Conservation (phyloP, 768 basidiomycete species). For the Candolleomyces aberdarensis region DNA sequence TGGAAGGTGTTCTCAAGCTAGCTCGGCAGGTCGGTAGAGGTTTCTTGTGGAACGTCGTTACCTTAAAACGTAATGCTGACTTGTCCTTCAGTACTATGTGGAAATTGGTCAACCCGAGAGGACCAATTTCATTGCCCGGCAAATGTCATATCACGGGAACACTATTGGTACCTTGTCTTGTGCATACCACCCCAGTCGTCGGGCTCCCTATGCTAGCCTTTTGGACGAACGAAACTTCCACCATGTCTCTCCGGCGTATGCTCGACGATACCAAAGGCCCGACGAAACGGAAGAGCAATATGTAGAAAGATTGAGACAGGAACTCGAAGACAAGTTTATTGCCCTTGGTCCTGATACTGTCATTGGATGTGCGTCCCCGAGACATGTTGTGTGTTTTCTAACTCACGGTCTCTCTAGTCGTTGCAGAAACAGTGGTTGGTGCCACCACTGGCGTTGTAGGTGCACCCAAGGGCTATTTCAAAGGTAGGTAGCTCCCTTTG, state of each 20-base stretch:
- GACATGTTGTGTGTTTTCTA: conserved; percentile 6
- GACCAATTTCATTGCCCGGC: conserved; percentile 73
- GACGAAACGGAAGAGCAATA: conserved; percentile 79
- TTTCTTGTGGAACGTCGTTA: not conserved
- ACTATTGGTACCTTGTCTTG: conserved; percentile 69
- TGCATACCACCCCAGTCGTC: conserved; percentile 62
- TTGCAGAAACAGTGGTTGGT: conserved; percentile 84
- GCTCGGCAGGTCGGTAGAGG: conserved; percentile 58
- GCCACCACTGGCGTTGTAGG: conserved; percentile 76
- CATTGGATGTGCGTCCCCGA: conserved; percentile 61
- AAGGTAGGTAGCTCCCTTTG: conserved; percentile 26
- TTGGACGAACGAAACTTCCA: conserved; percentile 68
- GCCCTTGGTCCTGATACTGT: conserved; percentile 82
- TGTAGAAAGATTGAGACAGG: conserved; percentile 70
- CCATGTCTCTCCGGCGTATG: conserved; percentile 86
- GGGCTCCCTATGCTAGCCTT: conserved; percentile 64
- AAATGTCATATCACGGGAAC: conserved; percentile 85
- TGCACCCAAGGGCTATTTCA: conserved; percentile 82
- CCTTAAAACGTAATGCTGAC: not conserved
- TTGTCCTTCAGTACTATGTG: conserved; percentile 52
- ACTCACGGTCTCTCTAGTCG: conserved; percentile 42
- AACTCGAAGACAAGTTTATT: conserved; percentile 83
- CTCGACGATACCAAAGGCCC: conserved; percentile 67
- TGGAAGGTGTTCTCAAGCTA: conserved; percentile 84
- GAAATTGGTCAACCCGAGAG: conserved; percentile 70